Conservation (phyloP, 306 rosid genomes). For the Ormosia emarginata region DNA sequence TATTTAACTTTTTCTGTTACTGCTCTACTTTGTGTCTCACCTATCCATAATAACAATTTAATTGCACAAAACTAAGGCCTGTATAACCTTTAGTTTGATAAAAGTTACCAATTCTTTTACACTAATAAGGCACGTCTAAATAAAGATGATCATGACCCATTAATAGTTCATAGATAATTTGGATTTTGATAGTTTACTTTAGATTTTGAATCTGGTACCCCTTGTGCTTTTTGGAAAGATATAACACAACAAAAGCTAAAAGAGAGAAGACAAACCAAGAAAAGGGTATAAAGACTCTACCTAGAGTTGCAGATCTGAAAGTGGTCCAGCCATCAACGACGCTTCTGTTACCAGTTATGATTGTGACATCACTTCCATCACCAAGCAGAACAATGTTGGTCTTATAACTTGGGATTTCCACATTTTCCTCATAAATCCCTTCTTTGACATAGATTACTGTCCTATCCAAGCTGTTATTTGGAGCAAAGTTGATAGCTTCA, state of each 20-base stretch:
- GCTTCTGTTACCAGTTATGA: slow-evolving; percentile 62
- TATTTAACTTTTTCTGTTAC: neutral
- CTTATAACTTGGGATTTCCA: slow-evolving; percentile 67
- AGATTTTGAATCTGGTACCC: neutral
- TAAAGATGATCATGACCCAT: neutral
- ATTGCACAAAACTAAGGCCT: neutral
- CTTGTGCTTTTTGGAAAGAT: neutral
- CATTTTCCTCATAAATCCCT: slow-evolving; percentile 78
- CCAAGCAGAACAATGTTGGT: slow-evolving; percentile 66
- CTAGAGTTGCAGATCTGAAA: slow-evolving; percentile 83
- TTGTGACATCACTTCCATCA: slow-evolving; percentile 71
- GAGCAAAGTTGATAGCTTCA: slow-evolving; percentile 65
- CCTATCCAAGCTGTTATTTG: slow-evolving; percentile 58
- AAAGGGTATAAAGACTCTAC: slow-evolving; percentile 26
- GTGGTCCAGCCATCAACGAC: slow-evolving; percentile 67
- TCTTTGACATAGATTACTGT: slow-evolving; percentile 52
- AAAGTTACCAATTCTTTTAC: neutral
- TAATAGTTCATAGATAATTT: neutral
- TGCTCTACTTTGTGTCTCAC: neutral
- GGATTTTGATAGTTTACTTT: neutral
- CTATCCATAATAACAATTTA: neutral
- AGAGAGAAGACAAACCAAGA: neutral
- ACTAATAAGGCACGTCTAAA: neutral
- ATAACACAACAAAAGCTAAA: neutral
- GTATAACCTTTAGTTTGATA: neutral